Evolutionary conservation across 179 eudicot species (phyloP), one percentile per base, ranked within the genome.

Genomic region (Monotropa hypopitys): DNA sequence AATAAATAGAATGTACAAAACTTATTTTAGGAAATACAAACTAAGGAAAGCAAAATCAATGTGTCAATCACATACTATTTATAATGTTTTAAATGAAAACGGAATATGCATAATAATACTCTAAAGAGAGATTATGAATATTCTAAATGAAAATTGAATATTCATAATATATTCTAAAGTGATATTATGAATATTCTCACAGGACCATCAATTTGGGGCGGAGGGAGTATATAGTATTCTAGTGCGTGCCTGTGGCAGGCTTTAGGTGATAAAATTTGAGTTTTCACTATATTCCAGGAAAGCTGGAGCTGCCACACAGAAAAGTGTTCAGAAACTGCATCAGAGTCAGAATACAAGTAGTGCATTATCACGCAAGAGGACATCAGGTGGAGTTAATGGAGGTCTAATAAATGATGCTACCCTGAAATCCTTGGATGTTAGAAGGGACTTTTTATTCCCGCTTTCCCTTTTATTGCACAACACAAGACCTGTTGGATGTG

Each of bases 401-500:
- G 89, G 88, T 79, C 76, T 91, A 53, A 86, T 92, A 65, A 84
- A 86, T 76, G 94, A 88, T 65, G 82, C 84, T 74, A 87, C 91
- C 13, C 80, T 92, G 86, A 86, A 86, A 63, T 88, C 92, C 3
- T 84, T 92, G 79, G 87, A 88, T 73, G 85, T 83, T 53, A 88
- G 80, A 78, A 87, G 84, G 82, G 94, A 89, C 80, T 83, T 79
- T 53, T 82, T 89, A 69, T 86, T 89, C 80, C 89, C 92, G 7
- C 83, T 89, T 78, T 88, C 97, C 79, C 84, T 87, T 32, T 82
- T 92, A 73, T 83, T 90, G 87, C 92, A 85, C 76, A 92, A 91
- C 77, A 89, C 94, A 32, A 85, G 94, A 80, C 96, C 97, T 61
- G 86, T 89, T 61, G 92, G 94, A 23, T 81, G 78, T 69, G 89